These are phyloP conservation scores for Fragaria nilgerrensis DNA, from an alignment of 306 rosid species.

Conservation along the genomic window DNA sequence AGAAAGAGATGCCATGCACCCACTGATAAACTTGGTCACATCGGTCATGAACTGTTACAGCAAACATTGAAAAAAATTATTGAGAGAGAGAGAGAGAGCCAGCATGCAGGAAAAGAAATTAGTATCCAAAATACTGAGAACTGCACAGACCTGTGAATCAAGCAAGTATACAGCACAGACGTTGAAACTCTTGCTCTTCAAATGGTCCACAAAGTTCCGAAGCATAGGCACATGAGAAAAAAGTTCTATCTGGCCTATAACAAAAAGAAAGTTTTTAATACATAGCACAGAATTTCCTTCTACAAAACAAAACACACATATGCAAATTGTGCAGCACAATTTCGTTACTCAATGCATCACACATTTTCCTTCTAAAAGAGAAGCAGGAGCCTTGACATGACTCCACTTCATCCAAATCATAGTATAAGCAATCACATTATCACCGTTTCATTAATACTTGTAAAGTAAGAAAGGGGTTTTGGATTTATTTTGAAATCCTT, in stretches of 20 bases:
- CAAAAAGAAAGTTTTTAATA: slow-evolving; percentile 13
- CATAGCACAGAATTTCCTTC: neutral
- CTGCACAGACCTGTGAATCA: slow-evolving; percentile 78
- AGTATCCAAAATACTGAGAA: slow-evolving; percentile 7
- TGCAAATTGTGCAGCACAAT: neutral
- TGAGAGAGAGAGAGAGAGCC: neutral
- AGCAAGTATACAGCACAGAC: slow-evolving; percentile 88
- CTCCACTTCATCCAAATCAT: neutral
- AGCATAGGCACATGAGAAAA: slow-evolving; percentile 87
- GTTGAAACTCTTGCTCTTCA: slow-evolving; percentile 66
- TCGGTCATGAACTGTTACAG: slow-evolving; percentile 72
- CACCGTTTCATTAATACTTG: neutral
- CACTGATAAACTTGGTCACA: slow-evolving; percentile 92
- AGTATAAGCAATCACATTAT: neutral
- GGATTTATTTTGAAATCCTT: neutral
- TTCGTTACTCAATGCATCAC: neutral
- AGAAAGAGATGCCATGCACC: slow-evolving; percentile 87
- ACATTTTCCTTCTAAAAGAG: neutral
- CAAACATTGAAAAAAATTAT: neutral
- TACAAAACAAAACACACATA: neutral
- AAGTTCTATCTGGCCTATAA: slow-evolving; percentile 91
- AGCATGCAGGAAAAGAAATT: neutral
- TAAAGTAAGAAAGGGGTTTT: neutral
- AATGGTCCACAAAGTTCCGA: slow-evolving; percentile 81
- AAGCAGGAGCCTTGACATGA: neutral